Base-by-base conservation (phyloP, 768 basidiomycete species). In the Phlebiopsis gigantea region DNA sequence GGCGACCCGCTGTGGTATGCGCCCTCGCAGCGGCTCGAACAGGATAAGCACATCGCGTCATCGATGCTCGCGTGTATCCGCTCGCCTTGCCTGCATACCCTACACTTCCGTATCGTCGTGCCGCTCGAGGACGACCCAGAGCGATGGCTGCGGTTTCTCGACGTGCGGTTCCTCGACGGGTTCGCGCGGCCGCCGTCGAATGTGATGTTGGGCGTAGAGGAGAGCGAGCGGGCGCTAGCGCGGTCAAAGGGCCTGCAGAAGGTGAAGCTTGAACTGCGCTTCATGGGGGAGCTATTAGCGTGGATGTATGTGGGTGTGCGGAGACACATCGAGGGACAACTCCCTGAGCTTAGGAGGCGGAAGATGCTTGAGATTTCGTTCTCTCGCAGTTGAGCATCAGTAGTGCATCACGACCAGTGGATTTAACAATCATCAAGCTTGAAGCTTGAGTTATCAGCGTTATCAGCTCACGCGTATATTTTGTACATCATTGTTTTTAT, bases 161-260 rank as follows among this genome's bases (percentile, higher is more conserved):
- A 59, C 41, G n/a, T 59, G 28, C 30, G 58, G 12, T 43, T 43
- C n/a, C 31, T 59, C 8, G 58, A 59, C 25, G 26, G 5, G 15
- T 46, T 59, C 26, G 53, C 53, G 9, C 39, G 55, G 21, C 58
- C 58, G 5, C 4, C 41, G 2, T 15, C 28, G 5, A 45, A 47
- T 24, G 7, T 12, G 22, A n/a, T 17, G 14, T 10, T 58, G 51
- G 22, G 43, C 17, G 22, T 29, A n/a, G 43, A 9, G 4, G 24
- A 44, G 2, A 42, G 29, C 2, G 51, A 53, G 28, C 42, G 51
- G 4, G 31, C 41, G 9, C 15, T 15, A 14, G 34, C n/a, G 29
- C 15, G 51, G 1, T 26, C 57, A 9, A 28, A 43, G 45, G 29
- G 45, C 14, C 44, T 58, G 17, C 24, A 34, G 22, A 24, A 26